Conservation (phyloP, 768 basidiomycete species). For the Atractiella rhizophila region DNA sequence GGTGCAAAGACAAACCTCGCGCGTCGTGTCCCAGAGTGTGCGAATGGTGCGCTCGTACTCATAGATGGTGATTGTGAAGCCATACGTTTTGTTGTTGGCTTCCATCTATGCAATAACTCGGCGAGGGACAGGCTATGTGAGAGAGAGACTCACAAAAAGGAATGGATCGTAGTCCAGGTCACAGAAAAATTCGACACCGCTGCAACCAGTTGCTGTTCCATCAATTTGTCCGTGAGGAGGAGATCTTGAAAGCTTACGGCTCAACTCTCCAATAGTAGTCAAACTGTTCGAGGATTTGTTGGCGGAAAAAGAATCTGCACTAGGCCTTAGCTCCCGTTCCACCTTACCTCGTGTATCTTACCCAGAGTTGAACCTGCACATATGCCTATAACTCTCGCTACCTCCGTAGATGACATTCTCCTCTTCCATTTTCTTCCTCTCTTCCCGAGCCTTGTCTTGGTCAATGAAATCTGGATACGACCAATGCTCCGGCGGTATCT, state of each 20-base stretch:
- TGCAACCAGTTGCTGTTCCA: background rate
- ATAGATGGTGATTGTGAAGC: conserved; percentile 50
- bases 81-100: conserved; percentile 60
- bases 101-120: conserved; percentile 30
- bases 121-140: background rate
- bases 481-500: conserved; percentile 41
- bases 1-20: background rate
- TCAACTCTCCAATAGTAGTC: conserved; percentile 82
- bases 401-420: conserved; percentile 30
- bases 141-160: background rate
- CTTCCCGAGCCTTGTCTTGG: conserved; percentile 36
- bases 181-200: conserved; percentile 34
- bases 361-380: conserved; percentile 4
- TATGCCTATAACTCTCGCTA: conserved; percentile 14
- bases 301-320: conserved; percentile 49
- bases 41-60: conserved; percentile 60
- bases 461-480: conserved; percentile 55
- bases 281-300: conserved; percentile 46
- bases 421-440: conserved; percentile 37
- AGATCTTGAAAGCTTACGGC: conserved; percentile 17
- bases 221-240: background rate
- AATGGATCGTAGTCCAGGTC: conserved; percentile 31
- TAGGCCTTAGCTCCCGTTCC: conserved; percentile 30
- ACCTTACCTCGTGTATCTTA: background rate
- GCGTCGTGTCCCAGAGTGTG: conserved; percentile 53